Evolutionary conservation across 345 rosid genomes (phyloP), one percentile per base, ranked within the genome.

Genomic region (Populus simonii): DNA sequence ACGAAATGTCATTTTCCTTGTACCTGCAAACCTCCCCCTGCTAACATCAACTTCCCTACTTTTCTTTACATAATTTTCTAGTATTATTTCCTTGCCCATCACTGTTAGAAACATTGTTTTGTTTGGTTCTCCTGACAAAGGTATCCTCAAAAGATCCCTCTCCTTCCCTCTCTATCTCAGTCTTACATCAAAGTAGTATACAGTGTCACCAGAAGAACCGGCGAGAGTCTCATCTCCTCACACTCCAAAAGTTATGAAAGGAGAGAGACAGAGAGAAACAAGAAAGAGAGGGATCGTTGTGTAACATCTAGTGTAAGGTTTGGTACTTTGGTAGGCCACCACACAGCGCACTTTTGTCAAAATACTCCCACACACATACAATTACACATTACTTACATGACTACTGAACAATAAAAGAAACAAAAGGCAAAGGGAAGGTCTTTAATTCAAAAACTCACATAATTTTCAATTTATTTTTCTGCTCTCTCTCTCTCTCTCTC

Each of bases 301-400:
- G 75, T 33, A 33, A 66, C 76, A 70, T 78, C 12, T 5, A 31
- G 39, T 16, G 49, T 45, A 25, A 33, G 78, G 72, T 69, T 69
- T 73, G 74, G 73, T 77, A 70, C 76, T 27, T 29, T 69, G 73
- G 81, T 78, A 73, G 84, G 78, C 72, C 84, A 73, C 75, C 74
- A 35, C 82, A 72, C 61, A 35, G 22, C 45, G 3, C 73, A 61
- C 78, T 39, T 75, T 57, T 59, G 69, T 77, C 81, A 73, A 77
- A 81, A 41, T 49, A 66, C 61, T 61, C 16, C 0, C 36, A 25
- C 27, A 3, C 51, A 27, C 71, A 27, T 66, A 63, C 66, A 25
- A 68, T 29, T 25, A 57, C 78, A 29, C 38, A 18, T 33, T 27
- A 10, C 22, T 13, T 43, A 29, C 68, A 29, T 33, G 55, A 68